Conservation (phyloP, 1,139 yeast genomes). For the Sugiyamaella sp. region DNA sequence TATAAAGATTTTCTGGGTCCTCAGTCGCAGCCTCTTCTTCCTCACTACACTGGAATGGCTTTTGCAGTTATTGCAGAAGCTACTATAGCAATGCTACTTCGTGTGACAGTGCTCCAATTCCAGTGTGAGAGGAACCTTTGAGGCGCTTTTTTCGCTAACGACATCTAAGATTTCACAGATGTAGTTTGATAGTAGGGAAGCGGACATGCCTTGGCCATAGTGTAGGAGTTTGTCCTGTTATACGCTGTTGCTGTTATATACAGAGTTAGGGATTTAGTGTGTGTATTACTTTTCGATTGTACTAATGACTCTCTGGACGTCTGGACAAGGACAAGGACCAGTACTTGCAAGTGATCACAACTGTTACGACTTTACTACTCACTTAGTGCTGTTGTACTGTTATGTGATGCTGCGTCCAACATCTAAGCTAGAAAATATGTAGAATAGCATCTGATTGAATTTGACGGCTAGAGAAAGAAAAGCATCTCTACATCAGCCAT, state of each 20-base stretch:
- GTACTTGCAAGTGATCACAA: too few relatives aligned
- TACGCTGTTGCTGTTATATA: background rate
- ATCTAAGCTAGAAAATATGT: too few relatives aligned
- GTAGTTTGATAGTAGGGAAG: slow-evolving; percentile 34
- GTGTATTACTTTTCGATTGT: too few relatives aligned
- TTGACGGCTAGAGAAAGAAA: background rate
- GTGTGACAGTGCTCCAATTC: slow-evolving; percentile 4
- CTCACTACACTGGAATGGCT: slow-evolving; percentile 17
- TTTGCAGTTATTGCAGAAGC: slow-evolving; percentile 24
- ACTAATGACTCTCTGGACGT: too few relatives aligned
- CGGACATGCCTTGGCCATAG: too few relatives aligned
- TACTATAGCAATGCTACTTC: slow-evolving; percentile 17
- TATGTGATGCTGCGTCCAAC: too few relatives aligned
- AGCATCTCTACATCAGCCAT: background rate
- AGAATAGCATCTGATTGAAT: too few relatives aligned
- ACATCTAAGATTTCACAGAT: slow-evolving; percentile 27
- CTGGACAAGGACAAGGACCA: too few relatives aligned
- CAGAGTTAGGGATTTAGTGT: too few relatives aligned
- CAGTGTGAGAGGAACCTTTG: slow-evolving; percentile 16
- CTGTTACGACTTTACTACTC: too few relatives aligned
- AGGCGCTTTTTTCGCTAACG: slow-evolving; percentile 32
- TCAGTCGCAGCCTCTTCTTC: background rate
- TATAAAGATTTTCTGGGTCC: slow-evolving; percentile 7
- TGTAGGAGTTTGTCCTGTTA: background rate
- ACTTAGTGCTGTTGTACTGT: too few relatives aligned